Evolutionary conservation across 2,329 filamentous ascomycete genomes (phyloP).

Genomic region (Ophiostoma fasciatum): DNA sequence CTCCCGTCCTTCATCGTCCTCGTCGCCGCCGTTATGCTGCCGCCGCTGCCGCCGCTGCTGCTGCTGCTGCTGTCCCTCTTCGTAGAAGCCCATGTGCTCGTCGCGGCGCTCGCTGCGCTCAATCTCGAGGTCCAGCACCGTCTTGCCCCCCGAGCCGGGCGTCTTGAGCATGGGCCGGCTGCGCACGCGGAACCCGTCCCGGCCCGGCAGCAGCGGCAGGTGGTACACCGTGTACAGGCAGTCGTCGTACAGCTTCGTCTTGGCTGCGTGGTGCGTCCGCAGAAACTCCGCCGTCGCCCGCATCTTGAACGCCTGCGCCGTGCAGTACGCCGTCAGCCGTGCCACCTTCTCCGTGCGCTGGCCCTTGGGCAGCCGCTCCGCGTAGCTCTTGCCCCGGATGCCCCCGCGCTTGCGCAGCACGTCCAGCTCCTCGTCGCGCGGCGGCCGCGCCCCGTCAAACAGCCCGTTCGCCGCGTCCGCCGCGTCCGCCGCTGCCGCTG

Average conservation of each 20-base stretch:
- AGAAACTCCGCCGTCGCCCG: slow-evolving; percentile 79
- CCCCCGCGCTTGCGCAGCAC: slow-evolving; percentile 47
- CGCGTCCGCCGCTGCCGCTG: background rate
- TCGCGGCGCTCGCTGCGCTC: slow-evolving; percentile 81
- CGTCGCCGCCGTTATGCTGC: background rate
- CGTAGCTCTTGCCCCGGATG: slow-evolving; percentile 71
- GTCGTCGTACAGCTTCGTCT: slow-evolving; percentile 95
- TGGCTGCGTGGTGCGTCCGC: slow-evolving; percentile 71
- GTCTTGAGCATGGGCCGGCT: slow-evolving; percentile 88
- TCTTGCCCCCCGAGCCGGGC: slow-evolving; percentile 76
- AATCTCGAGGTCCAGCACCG: slow-evolving; percentile 86
- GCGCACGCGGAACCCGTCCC: slow-evolving; percentile 72
- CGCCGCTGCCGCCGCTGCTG: background rate
- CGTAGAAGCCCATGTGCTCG: slow-evolving; percentile 83
- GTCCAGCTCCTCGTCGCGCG: slow-evolving; percentile 53
- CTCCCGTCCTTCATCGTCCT: no score
- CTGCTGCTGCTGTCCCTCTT: slow-evolving; percentile 23
- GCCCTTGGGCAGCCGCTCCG: slow-evolving; percentile 79
- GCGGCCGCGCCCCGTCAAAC: slow-evolving; percentile 29
- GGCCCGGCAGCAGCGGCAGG: slow-evolving; percentile 70
- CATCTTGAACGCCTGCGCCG: slow-evolving; percentile 84
- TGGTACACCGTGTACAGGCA: slow-evolving; percentile 95
- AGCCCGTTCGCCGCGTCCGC: background rate
- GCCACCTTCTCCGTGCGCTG: slow-evolving; percentile 77
- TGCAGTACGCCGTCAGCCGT: slow-evolving; percentile 89